Evolutionary conservation across 1,284 basidiomycete species (phyloP).

Genomic region (Chalciporus piperatoides): DNA sequence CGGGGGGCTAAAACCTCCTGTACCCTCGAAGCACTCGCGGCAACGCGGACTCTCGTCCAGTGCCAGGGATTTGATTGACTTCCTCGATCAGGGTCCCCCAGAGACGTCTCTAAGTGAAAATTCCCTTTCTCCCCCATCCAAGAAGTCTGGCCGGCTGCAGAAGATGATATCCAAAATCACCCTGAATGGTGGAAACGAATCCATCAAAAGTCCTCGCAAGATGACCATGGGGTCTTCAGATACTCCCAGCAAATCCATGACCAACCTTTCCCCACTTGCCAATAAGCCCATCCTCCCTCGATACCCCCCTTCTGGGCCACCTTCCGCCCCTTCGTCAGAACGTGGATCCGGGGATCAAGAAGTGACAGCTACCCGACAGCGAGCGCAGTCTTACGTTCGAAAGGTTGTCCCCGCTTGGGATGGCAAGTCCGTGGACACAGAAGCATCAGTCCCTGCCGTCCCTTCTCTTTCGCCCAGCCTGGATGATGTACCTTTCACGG

Average conservation of each 20-base stretch:
- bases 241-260: constrained; percentile 35
- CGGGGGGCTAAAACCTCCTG: constrained; percentile 22
- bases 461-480: constrained; percentile 7
- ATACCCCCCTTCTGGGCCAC: constrained; percentile 25
- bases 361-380: constrained; percentile 20
- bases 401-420: constrained; percentile 32
- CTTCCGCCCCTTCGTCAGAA: constrained; percentile 43
- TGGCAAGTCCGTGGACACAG: constrained; percentile 17
- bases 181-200: constrained; percentile 43
- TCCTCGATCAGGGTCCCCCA: constrained; percentile 35
- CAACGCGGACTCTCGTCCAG: constrained; percentile 40
- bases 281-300: constrained; percentile 58
- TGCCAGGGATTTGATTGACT: constrained; percentile 59
- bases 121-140: constrained; percentile 40
- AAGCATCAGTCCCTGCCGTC: constrained; percentile 6
- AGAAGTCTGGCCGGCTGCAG: constrained; percentile 61
- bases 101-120: constrained; percentile 28
- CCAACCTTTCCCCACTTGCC: constrained; percentile 46
- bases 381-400: constrained; percentile 30
- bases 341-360: constrained; percentile 24
- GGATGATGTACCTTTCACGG: constrained; percentile 1
- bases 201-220: constrained; percentile 30
- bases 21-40: constrained; percentile 30
- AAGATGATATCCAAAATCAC: constrained; percentile 76
- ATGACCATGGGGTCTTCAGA: constrained; percentile 25